These are phyloP conservation scores for Cladosporium sp. DNA, from an alignment of 2,329 filamentous ascomycete genomes.

Conservation along the genomic window DNA sequence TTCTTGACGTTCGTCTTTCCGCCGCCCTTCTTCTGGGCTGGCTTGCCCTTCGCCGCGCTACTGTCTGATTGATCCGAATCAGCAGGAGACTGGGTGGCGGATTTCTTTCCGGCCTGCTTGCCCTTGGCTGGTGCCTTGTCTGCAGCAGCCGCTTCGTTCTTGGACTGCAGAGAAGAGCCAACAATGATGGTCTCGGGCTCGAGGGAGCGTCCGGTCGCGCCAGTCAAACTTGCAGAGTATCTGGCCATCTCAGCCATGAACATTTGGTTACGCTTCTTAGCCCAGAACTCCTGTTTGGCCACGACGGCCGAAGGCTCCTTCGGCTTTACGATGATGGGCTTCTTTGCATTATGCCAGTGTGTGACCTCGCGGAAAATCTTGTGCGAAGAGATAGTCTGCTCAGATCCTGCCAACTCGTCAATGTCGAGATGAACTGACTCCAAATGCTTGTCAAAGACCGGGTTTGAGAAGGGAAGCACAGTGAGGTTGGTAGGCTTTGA, in stretches of 20 bases:
- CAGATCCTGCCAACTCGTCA: conserved; percentile 31
- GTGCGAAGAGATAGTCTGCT: conserved; percentile 31
- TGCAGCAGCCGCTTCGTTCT: conserved; percentile 7
- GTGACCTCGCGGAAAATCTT: conserved; percentile 46
- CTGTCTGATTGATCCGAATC: conserved; percentile 27
- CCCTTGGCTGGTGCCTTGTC: conserved; percentile 10
- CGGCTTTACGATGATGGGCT: conserved; percentile 42
- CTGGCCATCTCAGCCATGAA: conserved; percentile 64
- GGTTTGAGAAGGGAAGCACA: conserved; percentile 46
- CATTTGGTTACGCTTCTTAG: conserved; percentile 53
- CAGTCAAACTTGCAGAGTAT: conserved; percentile 68
- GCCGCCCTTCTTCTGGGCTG: conserved; percentile 24
- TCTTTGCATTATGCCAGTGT: conserved; percentile 62
- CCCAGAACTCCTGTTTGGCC: conserved; percentile 36
- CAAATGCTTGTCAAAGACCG: conserved; percentile 46
- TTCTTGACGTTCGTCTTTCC: conserved; percentile 33
- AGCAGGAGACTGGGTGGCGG: conserved; percentile 22
- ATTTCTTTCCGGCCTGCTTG: conserved; percentile 14
- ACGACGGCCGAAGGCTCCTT: conserved; percentile 19
- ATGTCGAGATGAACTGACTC: conserved; percentile 39
- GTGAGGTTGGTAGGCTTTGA: conserved; percentile 15
- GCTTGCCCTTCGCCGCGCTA: conserved; percentile 25
- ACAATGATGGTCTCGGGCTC: conserved; percentile 62
- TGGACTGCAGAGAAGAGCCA: conserved; percentile 18
- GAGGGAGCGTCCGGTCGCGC: conserved; percentile 57